Base-by-base conservation (phyloP, 495 filamentous ascomycete species). In the Chaetomium cochliodes region DNA sequence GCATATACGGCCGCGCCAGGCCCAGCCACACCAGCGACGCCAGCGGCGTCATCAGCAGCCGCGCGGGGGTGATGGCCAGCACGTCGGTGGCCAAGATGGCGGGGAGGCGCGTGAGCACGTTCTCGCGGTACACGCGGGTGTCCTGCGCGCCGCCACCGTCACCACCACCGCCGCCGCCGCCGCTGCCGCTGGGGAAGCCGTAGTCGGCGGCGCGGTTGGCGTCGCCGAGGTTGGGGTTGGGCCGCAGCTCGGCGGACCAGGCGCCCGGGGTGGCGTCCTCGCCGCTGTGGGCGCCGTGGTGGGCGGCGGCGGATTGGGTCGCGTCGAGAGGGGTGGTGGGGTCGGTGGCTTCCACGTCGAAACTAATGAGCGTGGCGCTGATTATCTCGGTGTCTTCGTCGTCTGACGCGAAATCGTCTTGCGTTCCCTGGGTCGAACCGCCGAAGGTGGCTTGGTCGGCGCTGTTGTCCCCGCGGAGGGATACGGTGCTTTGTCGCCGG, bases 161-260 rank as follows among this genome's bases (percentile, higher is more conserved):
- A 9, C n/a, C 7, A 9, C 44, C n/a, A 2, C n/a, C n/a, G n/a
- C 15, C 15, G 18, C 1, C 42, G 18, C 42, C 42, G 18, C 15
- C 42, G 4, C 12, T 15, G 4, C 2, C 42, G 15, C 44, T n/a
- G 13, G 18, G 16, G 18, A n/a, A 47, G 22, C 22, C 49, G 23
- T 23, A 23, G 7, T 9, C 22, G 49, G 5, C 46, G 47, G 6
- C 54, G 54, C 2, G 15, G 42, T 5, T 15, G n/a, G 7, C 4
- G 52, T 57, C 13, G 53, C 18, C 55, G 58, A 73, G 63, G 58
- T 76, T 82, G n/a, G 79, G 63, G 58, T 76, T 82, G n/a, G 79
- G 79, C 11, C 82, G 76, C 16, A 85, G 74, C 61, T 85, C 83
- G 44, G 83, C 83, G n/a, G 82, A 81, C 83, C 83, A 85, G 5